These are phyloP conservation scores for Tricholoma saponaceum DNA, from an alignment of 768 basidiomycete genomes.

Conservation along the genomic window DNA sequence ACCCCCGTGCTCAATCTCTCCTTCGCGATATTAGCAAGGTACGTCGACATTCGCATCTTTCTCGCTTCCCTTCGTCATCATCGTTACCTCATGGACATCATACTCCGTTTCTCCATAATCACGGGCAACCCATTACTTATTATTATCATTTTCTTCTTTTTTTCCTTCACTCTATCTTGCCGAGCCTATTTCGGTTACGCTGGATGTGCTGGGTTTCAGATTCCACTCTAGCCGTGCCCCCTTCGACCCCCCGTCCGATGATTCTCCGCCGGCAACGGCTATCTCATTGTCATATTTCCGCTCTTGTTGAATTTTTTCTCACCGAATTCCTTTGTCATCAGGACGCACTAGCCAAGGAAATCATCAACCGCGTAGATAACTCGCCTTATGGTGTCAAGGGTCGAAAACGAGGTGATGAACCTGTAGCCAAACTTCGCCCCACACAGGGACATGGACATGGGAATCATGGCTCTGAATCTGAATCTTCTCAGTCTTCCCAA, in stretches of 20 bases:
- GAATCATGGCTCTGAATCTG: conserved; percentile 16
- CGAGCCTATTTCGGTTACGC: too few relatives aligned
- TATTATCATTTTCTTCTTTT: too few relatives aligned
- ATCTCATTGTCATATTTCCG: not conserved
- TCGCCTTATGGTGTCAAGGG: conserved; percentile 77
- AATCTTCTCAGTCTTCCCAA: conserved; percentile 17
- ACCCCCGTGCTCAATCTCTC: conserved; percentile 38
- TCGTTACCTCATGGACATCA: not conserved
- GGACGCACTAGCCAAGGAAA: conserved; percentile 78
- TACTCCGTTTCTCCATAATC: too few relatives aligned
- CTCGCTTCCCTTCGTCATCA: not conserved
- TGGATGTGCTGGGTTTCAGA: too few relatives aligned
- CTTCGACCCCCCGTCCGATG: too few relatives aligned
- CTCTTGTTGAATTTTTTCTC: not conserved
- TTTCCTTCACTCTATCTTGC: not conserved
- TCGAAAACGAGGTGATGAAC: conserved; percentile 42
- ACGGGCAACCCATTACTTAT: too few relatives aligned
- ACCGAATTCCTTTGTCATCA: conserved; percentile 17
- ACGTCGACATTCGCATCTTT: too few relatives aligned
- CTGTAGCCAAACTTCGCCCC: conserved; percentile 13
- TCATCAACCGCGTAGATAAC: conserved; percentile 76
- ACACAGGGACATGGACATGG: conserved; percentile 2
- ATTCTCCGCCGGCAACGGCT: not conserved
- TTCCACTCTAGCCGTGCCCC: too few relatives aligned
- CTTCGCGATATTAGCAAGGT: conserved; percentile 51